Base-by-base conservation (phyloP, 352 stramenopile species). In the Globisporangium camurandrum region DNA sequence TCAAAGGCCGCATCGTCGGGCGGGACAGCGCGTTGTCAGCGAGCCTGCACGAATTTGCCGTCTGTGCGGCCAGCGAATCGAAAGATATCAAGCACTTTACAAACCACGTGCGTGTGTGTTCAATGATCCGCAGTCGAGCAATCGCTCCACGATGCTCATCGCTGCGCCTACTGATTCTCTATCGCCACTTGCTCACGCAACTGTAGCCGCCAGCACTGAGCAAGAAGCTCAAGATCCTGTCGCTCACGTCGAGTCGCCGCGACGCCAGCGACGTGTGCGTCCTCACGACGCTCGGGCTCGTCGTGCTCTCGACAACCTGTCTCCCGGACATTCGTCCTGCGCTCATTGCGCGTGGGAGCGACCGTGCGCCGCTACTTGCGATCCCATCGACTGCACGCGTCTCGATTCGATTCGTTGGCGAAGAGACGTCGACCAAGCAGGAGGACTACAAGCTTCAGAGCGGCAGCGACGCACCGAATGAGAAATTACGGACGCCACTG, bases 171-270 rank as follows among this genome's bases (percentile, higher is more conserved):
- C n/a, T n/a, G n/a, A n/a, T n/a, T n/a, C n/a, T n/a, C n/a, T n/a
- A n/a, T n/a, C n/a, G n/a, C n/a, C n/a, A n/a, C n/a, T n/a, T n/a
- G n/a, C n/a, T 27, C 19, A 2, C 19, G 8, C 14, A 14, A 12
- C 19, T 24, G 14, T 19, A 52, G 22, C 17, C 31, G 39, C n/a
- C 53, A 41, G 44, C 33, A 14, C 19, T 49, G 16, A n/a, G 19
- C 3, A 88, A 88, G 54, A 75, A 83, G 46, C 51, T 75, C 51
- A 88, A 86, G 50, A 42, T 83, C 27, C 44, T 66, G 8, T 71
- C 66, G 10, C 58, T 88, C 16, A 63, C 56, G 24, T 67, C 48
- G 31, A 81, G 67, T 33, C 26, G 34, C 40, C 66, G 62, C 19
- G 59, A 66, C n/a, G 34, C 54, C 3, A 59, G 58, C 4, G 64